Evolutionary conservation across 2,329 filamentous ascomycete genomes (phyloP).

Genomic region (Xylariales sp.): DNA sequence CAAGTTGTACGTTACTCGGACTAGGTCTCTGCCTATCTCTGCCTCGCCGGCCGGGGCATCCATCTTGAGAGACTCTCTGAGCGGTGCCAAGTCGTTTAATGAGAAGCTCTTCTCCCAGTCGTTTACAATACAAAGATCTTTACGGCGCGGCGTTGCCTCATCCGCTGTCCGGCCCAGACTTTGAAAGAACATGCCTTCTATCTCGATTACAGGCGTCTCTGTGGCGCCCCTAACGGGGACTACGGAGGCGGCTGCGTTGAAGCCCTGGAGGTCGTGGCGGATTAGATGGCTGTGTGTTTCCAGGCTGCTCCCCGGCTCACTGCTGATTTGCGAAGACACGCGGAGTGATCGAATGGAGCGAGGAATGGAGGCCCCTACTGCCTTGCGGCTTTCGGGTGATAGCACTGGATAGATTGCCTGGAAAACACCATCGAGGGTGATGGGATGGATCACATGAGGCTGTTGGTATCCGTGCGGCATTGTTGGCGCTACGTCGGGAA

Average conservation of each 20-base stretch:
- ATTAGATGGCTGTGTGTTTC: constrained; percentile 23
- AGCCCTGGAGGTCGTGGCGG: constrained; percentile 26
- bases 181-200: constrained; percentile 28
- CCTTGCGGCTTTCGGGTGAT: constrained; percentile 14
- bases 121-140: constrained; percentile 15
- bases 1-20: constrained; percentile 20
- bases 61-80: constrained; percentile 9
- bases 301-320: constrained; percentile 25
- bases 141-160: constrained; percentile 1
- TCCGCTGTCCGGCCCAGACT: constrained; percentile 20
- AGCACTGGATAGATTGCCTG: constrained; percentile 32
- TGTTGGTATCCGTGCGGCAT: constrained; percentile 18
- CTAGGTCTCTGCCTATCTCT: constrained; percentile 18
- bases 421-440: constrained; percentile 43
- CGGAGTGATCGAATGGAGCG: constrained; percentile 31
- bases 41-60: constrained; percentile 7
- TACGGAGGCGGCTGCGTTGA: constrained; percentile 8
- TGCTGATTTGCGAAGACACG: constrained; percentile 34
- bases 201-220: constrained; percentile 19
- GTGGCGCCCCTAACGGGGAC: neutral
- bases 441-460: constrained; percentile 42
- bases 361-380: constrained; percentile 32
- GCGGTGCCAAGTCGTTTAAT: constrained; percentile 1
- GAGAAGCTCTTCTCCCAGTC: constrained; percentile 21
- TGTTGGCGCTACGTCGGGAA: neutral